Conservation (phyloP, 768 basidiomycete genomes). For the Kwoniella heveanensis region DNA sequence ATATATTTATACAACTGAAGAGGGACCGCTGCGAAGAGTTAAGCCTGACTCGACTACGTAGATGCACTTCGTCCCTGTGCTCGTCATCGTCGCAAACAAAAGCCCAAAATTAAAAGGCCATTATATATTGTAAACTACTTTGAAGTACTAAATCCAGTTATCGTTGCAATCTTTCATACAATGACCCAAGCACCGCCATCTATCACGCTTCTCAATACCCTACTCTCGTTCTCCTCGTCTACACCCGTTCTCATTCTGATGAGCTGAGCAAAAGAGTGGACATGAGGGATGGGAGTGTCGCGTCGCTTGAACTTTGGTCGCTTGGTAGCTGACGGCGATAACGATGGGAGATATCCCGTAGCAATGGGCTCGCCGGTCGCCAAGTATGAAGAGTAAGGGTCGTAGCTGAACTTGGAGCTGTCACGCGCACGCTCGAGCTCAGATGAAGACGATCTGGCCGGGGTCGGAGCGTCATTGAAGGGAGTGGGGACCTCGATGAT, state of each 20-base stretch:
- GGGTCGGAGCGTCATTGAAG: background rate
- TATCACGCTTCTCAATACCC: slow-evolving; percentile 19
- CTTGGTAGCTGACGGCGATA: background rate
- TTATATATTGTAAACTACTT: background rate
- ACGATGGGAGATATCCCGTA: background rate
- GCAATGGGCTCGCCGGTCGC: slow-evolving; percentile 17
- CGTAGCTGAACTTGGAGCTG: slow-evolving; percentile 8
- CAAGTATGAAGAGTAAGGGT: slow-evolving; percentile 11
- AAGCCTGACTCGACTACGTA: no score
- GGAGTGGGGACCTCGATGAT: background rate
- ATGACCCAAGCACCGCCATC: slow-evolving; percentile 24
- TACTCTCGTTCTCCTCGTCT: background rate
- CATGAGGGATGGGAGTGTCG: slow-evolving; percentile 37
- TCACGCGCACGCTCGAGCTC: background rate
- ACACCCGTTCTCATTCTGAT: slow-evolving; percentile 4
- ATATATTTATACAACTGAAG: slow-evolving; percentile 5
- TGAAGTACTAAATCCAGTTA: background rate
- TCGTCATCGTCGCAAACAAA: background rate
- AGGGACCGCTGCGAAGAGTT: no score
- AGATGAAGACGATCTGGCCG: background rate
- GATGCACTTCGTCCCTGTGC: no score
- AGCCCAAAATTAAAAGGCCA: slow-evolving; percentile 3
- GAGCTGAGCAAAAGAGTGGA: slow-evolving; percentile 2
- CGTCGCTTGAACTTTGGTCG: slow-evolving; percentile 36
- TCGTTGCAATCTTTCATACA: background rate